Evolutionary conservation across 2,329 filamentous ascomycete species (phyloP).

Genomic region (Aspergillus spinulosporus): DNA sequence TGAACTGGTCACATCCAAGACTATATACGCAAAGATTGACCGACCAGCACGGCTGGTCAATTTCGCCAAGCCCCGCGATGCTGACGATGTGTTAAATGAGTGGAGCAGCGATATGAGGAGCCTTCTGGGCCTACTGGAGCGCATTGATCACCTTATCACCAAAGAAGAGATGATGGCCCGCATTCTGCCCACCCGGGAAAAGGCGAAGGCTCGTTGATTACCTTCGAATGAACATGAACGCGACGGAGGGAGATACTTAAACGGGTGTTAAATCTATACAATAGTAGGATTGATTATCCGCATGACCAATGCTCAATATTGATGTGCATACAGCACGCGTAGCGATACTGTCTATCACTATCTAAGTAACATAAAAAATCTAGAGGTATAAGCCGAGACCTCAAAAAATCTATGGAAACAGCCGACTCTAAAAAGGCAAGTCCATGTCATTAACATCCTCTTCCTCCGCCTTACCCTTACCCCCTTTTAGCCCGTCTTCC

Average conservation of each 20-base stretch:
- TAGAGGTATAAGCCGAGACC: conserved; percentile 6
- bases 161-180: conserved; percentile 99
- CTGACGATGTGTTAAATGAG: conserved; percentile 95
- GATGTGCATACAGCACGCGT: background rate
- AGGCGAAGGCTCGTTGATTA: conserved; percentile 39
- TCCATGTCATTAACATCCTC: conserved; percentile 68
- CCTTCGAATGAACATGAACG: background rate
- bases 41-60: conserved; percentile 86
- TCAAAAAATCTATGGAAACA: conserved; percentile 8
- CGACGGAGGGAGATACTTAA: conserved; percentile 16
- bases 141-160: conserved; percentile 96
- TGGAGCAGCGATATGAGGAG: conserved; percentile 99
- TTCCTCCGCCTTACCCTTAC: conserved; percentile 45
- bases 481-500: conserved; percentile 34
- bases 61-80: conserved; percentile 92
- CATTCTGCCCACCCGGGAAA: conserved; percentile 67
- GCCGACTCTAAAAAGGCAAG: conserved; percentile 55
- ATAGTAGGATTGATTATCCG: conserved; percentile 27
- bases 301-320: background rate
- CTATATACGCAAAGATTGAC: conserved; percentile 96
- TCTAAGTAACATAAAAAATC: background rate
- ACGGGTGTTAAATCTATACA: conserved; percentile 34
- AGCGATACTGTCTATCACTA: conserved; percentile 10
- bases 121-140: conserved; percentile 77
- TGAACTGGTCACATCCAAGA: conserved; percentile 95